Evolutionary conservation across 345 rosid species (phyloP), one percentile per base, ranked within the genome.

Genomic region (Aquilaria malaccensis): DNA sequence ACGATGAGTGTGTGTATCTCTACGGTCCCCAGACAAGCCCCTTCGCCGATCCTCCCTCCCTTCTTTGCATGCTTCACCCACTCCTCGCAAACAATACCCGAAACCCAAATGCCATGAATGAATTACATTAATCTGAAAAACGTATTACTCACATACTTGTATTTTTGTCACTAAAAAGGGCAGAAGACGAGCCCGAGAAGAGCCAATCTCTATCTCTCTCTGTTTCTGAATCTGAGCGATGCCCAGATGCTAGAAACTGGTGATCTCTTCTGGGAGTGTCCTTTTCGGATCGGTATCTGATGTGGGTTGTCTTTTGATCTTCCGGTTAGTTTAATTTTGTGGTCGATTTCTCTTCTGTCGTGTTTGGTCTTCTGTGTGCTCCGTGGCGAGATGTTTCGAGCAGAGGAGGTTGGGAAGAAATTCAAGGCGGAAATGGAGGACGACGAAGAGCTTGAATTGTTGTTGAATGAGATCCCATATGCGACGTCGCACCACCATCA

Each of bases 31-130:
- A 61, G 53, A 58, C 65, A 59, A 64, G 60, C 66, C 57, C 51
- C 62, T 61, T 55, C 43, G 5, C 32, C 41, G 51, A 61, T 51
- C 59, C 50, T 51, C 59, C 50, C 67, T 69, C 60, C 68, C 59
- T 64, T 70, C 74, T 70, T 70, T 70, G 69, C 69, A 64, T 70
- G 74, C 61, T 55, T 64, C 61, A 70, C 74, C 74, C 59, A 64
- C 74, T 59, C 59, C 60, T 58, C 65, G 2, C 54, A 59, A 47
- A 70, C 55, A 63, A 70, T 59, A 33, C 65, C 68, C 69, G 33
- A 59, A 54, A 64, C 56, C 65, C 61, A 55, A 61, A 53, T 62
- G 30, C 11, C 33, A 55, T 56, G 53, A 58, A 45, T 30, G 41
- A 50, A 69, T 43, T 69, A 63, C 29, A 62, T 37, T 37, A 37